phyloP scores from a whole-genome alignment of 2,329 filamentous ascomycete genomes.

The Microdochium nivale region DNA sequence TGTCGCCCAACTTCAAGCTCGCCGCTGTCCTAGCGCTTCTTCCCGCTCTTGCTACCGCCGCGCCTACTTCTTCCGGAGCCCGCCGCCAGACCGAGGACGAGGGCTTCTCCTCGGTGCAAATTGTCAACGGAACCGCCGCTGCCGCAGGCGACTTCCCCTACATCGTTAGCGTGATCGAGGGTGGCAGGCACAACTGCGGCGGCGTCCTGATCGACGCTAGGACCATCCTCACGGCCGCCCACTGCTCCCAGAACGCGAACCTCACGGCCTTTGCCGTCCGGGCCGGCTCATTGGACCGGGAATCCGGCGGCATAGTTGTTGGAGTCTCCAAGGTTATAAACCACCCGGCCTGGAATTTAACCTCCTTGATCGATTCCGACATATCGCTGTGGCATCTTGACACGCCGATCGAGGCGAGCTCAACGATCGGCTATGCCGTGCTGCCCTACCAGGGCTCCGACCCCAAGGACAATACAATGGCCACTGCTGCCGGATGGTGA shows the following conservation, averaged over 20 bases:
- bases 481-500: conserved; percentile 5
- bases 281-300: conserved; percentile 15
- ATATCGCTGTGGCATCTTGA: conserved; percentile 21
- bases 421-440: conserved; percentile 14
- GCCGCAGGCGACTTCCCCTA: conserved; percentile 18
- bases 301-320: conserved; percentile 15
- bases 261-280: conserved; percentile 13
- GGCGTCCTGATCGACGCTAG: conserved; percentile 19
- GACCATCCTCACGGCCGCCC: conserved; percentile 22
- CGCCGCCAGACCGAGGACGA: not conserved
- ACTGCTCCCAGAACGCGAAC: conserved; percentile 14
- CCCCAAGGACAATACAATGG: conserved; percentile 9
- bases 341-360: not conserved
- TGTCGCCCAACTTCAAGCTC: not conserved
- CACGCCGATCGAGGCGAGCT: conserved; percentile 10
- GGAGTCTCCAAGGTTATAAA: conserved; percentile 12
- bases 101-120: not conserved
- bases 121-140: not conserved
- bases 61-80: not conserved
- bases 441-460: conserved; percentile 16
- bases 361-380: conserved; percentile 13
- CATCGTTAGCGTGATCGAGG: conserved; percentile 16
- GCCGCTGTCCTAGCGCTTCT: not conserved
- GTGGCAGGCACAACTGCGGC: conserved; percentile 16
- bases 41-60: not conserved